A percentile compares a stretch with the other conserved stretches of the same genome.
Conservation (phyloP, 192 early-diverging fungal genomes). For the Thoreauomyces humboldtii region DNA sequence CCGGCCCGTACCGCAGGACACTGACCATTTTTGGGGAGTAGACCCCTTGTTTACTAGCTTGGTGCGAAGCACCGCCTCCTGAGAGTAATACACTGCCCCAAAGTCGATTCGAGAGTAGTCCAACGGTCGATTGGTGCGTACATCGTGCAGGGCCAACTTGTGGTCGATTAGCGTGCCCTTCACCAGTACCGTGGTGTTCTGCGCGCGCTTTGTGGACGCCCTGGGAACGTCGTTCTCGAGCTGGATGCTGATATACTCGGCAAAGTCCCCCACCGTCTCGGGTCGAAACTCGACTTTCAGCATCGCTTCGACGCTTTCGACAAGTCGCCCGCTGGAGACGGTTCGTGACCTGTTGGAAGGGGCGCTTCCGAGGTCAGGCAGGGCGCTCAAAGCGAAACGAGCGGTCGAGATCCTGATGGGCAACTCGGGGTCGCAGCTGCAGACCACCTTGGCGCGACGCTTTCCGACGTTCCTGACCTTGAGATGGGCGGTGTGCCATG, state of each 20-base stretch:
- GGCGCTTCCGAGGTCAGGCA: neutral
- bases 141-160: conserved; percentile 32
- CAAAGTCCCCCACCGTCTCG: conserved; percentile 20
- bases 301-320: neutral
- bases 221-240: conserved; percentile 13
- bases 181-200: conserved; percentile 6
- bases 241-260: conserved; percentile 26
- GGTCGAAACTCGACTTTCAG: conserved; percentile 35
- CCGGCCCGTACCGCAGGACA: no score
- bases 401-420: conserved; percentile 23
- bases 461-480: conserved; percentile 27
- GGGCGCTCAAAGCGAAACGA: neutral
- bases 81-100: conserved; percentile 44
- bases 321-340: no score
- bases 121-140: conserved; percentile 11
- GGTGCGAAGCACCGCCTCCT: conserved; percentile 31
- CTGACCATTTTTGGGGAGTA: conserved; percentile 28
- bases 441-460: conserved; percentile 13
- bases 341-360: no score
- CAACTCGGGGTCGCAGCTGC: neutral
- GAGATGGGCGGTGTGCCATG: conserved; percentile 5
- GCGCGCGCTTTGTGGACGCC: neutral
- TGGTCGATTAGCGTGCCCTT: conserved; percentile 33
- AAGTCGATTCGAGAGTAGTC: conserved; percentile 36
- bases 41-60: conserved; percentile 38